phyloP scores from a whole-genome alignment of 2,329 filamentous ascomycete species.

The Claviceps maximensis region DNA sequence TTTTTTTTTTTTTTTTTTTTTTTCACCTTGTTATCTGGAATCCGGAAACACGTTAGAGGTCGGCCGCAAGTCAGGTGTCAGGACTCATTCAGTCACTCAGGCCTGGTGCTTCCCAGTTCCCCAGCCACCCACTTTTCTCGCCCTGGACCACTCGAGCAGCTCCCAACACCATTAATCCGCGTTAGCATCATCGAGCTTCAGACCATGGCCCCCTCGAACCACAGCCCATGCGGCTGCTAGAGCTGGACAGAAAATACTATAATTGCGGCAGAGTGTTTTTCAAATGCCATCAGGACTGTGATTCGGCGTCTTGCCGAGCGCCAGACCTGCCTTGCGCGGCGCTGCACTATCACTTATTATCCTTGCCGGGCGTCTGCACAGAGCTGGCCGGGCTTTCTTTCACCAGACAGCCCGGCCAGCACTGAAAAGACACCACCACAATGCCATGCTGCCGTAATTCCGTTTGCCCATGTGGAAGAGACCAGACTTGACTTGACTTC shows the following conservation, averaged over 20 bases:
- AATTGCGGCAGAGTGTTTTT: background rate
- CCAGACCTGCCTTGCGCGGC: background rate
- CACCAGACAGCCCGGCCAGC: no score
- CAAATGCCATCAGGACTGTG: no score
- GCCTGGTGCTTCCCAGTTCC: no score
- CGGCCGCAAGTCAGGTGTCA: no score
- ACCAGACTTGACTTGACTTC: background rate
- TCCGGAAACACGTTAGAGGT: no score
- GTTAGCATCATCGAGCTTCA: background rate
- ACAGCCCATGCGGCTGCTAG: background rate
- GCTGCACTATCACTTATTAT: conserved; percentile 15
- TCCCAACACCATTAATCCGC: background rate
- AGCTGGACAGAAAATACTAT: background rate
- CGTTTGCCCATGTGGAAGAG: background rate
- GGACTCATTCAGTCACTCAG: no score
- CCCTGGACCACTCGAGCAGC: background rate
- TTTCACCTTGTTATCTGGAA: no score
- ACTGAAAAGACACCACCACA: background rate
- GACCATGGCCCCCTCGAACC: background rate
- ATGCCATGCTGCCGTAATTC: background rate
- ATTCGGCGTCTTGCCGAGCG: no score
- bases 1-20: no score
- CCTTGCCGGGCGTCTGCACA: conserved; percentile 13
- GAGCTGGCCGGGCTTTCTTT: conserved; percentile 12
- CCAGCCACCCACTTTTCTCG: no score